These are phyloP conservation scores for Xerocomus spinulosus DNA, from an alignment of 768 basidiomycete genomes.

Conservation along the genomic window DNA sequence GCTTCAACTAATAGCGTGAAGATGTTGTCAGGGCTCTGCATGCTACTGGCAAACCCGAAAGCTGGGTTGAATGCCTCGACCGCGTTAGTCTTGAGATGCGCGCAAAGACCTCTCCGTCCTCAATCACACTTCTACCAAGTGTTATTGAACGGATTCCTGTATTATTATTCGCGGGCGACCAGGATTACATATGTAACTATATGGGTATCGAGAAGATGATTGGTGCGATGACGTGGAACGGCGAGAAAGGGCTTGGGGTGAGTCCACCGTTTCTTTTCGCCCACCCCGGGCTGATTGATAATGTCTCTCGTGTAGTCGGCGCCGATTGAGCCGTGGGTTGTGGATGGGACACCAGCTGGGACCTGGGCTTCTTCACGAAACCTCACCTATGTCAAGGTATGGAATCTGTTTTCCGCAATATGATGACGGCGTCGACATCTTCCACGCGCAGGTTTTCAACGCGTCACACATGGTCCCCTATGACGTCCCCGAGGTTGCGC, in stretches of 20 bases:
- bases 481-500: slow-evolving; percentile 81
- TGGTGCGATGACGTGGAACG: slow-evolving; percentile 80
- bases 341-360: slow-evolving; percentile 74
- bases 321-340: slow-evolving; percentile 67
- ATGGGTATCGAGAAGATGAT: slow-evolving; percentile 87
- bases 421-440: background rate
- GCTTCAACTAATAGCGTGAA: slow-evolving; percentile 45
- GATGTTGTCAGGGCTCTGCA: slow-evolving; percentile 85
- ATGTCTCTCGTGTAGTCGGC: slow-evolving; percentile 43
- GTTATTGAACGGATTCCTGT: slow-evolving; percentile 78
- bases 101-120: slow-evolving; percentile 53
- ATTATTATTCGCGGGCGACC: slow-evolving; percentile 91
- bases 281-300: slow-evolving; percentile 1
- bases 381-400: slow-evolving; percentile 87
- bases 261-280: slow-evolving; percentile 26
- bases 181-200: slow-evolving; percentile 96
- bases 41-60: slow-evolving; percentile 66
- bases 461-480: slow-evolving; percentile 95
- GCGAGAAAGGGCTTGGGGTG: slow-evolving; percentile 78
- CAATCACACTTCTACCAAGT: slow-evolving; percentile 71
- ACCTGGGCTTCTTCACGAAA: slow-evolving; percentile 90
- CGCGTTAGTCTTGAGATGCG: slow-evolving; percentile 62
- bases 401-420: background rate
- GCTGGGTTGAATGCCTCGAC: slow-evolving; percentile 84
- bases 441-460: slow-evolving; percentile 62